Evolutionary conservation across 2,329 filamentous ascomycete species (phyloP), one percentile per base, ranked within the genome.

Genomic region (Exophiala calicioides): DNA sequence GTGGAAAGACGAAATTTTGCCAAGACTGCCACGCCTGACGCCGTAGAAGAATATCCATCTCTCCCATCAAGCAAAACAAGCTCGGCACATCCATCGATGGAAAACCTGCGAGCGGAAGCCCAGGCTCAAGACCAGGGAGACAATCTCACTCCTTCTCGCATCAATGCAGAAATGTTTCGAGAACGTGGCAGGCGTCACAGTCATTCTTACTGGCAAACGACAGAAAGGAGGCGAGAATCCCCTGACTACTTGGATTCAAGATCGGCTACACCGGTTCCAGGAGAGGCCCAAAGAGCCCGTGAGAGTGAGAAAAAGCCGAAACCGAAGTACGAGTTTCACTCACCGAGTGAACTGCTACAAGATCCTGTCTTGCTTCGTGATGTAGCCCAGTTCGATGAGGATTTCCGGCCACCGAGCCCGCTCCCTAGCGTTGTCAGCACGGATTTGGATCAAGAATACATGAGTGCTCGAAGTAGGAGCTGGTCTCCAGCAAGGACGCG

Each of bases 261-360:
- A 55, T 80, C 88, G 60, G 76, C 78, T 1, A 90, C 86, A 1
- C 86, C 86, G 1, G 86, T 81, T 51, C 83, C 83, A 3, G 75
- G 73, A 13, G 65, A 71, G 7, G 77, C 76, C 40, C 62, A 68
- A 10, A 45, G 66, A 34, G 59, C 58, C 2, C 21, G 48, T 41
- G 51, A 60, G 36, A 50, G 42, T 13, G 50, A 52, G 30, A 47
- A 36, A 9, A 65, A 67, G 29, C 67, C 74, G 27, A 67, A 67
- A 47, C 65, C 61, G 2, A 70, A 66, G 29, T 71, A 72, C 45
- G 68, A 73, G 39, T 73, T 73, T 44, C 70, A 73, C 50, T 73
- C 71, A 13, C 69, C 70, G 1, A 72, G 70, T 2, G 71, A 74
- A 45, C 61, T 74, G 8, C 53, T 74, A 10, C 68, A 67, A 37